These are phyloP conservation scores for Triadica sebifera DNA, from an alignment of 345 rosid species.

Conservation along the genomic window DNA sequence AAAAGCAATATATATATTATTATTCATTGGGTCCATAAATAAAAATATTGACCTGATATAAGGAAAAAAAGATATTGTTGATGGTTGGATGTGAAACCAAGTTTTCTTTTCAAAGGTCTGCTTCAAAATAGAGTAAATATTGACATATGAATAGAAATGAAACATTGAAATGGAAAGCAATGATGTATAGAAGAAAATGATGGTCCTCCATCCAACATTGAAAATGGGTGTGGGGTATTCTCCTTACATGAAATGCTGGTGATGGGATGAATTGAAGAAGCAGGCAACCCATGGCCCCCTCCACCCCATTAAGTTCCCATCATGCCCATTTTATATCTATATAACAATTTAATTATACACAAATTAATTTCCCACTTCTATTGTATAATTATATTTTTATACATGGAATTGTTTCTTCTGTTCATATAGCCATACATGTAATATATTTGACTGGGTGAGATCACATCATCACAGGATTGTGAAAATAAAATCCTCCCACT, in stretches of 20 bases:
- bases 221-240: slow-evolving; percentile 3
- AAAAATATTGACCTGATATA: no score
- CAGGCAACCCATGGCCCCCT: no score
- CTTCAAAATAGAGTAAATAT: neutral
- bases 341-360: no score
- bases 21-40: no score
- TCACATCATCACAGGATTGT: no score
- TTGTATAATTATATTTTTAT: no score
- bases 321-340: neutral
- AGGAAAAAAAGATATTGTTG: no score
- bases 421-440: no score
- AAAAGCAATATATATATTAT: no score
- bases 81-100: neutral
- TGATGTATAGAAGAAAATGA: neutral
- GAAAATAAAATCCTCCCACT: no score
- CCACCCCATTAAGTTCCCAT: neutral
- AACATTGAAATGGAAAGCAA: slow-evolving; percentile 7
- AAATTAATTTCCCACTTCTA: neutral
- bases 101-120: neutral
- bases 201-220: neutral
- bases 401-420: no score
- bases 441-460: no score
- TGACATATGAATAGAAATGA: neutral
- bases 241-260: neutral
- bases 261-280: neutral